These are phyloP conservation scores for Aspergillus sp. DNA, from an alignment of 2,329 filamentous ascomycete genomes.

Conservation along the genomic window DNA sequence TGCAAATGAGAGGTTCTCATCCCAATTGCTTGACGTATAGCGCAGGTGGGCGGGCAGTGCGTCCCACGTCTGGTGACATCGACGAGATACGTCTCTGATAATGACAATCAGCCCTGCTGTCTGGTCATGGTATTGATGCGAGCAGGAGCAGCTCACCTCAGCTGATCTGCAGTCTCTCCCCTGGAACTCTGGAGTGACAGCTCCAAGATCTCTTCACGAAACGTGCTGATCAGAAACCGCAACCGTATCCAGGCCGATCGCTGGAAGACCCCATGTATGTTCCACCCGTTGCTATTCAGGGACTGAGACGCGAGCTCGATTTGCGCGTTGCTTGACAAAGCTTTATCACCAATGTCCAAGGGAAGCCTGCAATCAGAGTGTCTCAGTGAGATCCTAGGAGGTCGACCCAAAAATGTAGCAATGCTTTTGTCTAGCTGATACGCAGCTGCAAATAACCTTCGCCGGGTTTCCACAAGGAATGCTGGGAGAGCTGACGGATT, in stretches of 20 bases:
- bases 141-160: slow-evolving; percentile 16
- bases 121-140: neutral
- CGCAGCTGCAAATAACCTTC: slow-evolving; percentile 24
- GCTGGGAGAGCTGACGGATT: slow-evolving; percentile 12
- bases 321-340: slow-evolving; percentile 7
- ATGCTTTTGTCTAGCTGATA: slow-evolving; percentile 31
- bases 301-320: slow-evolving; percentile 7
- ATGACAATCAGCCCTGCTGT: neutral
- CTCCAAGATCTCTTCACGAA: slow-evolving; percentile 28
- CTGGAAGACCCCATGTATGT: slow-evolving; percentile 12
- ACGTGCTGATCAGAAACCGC: slow-evolving; percentile 23
- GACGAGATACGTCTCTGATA: slow-evolving; percentile 20
- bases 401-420: slow-evolving; percentile 28
- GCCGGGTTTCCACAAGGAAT: slow-evolving; percentile 23
- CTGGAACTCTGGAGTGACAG: slow-evolving; percentile 19
- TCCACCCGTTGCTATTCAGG: slow-evolving; percentile 23
- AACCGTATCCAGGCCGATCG: slow-evolving; percentile 24
- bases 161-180: slow-evolving; percentile 11
- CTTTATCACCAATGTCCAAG: slow-evolving; percentile 24
- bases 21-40: slow-evolving; percentile 19
- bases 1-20: slow-evolving; percentile 17
- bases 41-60: slow-evolving; percentile 21
- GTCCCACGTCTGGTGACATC: slow-evolving; percentile 22
- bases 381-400: slow-evolving; percentile 23
- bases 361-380: slow-evolving; percentile 23